A percentile compares a stretch with the other conserved stretches of the same genome.
Evolutionary conservation across 441 rosid genomes (phyloP).

Genomic region (Adansonia madagascariensis): DNA sequence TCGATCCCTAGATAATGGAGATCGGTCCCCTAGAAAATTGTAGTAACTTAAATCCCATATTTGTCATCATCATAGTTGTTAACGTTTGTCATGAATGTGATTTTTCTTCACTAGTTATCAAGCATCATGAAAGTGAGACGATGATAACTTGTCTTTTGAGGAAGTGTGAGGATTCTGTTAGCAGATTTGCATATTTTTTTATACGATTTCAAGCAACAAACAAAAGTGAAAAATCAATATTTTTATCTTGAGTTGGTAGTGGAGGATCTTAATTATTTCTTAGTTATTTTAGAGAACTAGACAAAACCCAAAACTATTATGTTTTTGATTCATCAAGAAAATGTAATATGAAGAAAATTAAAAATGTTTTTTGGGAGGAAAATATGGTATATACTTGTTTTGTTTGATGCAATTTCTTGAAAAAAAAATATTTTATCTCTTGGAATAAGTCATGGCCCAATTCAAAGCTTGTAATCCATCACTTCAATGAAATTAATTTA

Average conservation of each 20-base stretch:
- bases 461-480: neutral
- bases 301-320: neutral
- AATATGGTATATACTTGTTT: neutral
- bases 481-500: too few relatives aligned
- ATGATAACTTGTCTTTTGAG: neutral
- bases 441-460: slow-evolving; percentile 9
- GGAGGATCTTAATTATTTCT: neutral
- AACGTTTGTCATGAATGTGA: too few relatives aligned
- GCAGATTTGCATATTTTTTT: slow-evolving; percentile 6
- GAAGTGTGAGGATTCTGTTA: neutral
- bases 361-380: neutral
- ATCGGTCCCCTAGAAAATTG: slow-evolving; percentile 1
- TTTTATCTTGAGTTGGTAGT: neutral
- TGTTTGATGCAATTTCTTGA: neutral
- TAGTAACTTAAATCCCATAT: neutral
- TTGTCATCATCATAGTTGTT: neutral
- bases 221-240: neutral
- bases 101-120: neutral
- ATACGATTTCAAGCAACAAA: neutral
- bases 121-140: neutral
- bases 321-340: neutral
- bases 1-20: slow-evolving; percentile 9
- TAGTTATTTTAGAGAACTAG: neutral
- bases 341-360: neutral
- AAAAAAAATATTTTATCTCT: neutral